Evolutionary conservation across 306 rosid species (phyloP).

Genomic region (Cyclanthera cordifolia): DNA sequence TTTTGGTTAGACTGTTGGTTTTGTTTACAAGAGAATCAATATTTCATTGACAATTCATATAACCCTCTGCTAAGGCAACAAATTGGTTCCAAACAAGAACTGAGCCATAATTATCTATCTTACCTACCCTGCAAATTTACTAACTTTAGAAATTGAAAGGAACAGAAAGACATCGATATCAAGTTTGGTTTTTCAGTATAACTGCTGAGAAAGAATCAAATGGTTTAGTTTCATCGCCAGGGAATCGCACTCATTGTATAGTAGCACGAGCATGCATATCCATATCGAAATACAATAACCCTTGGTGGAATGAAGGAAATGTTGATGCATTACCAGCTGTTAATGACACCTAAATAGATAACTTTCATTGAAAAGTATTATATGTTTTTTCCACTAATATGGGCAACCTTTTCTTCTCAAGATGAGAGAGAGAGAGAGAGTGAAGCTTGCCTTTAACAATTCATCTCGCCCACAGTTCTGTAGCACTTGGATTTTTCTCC

Average conservation of each 20-base stretch:
- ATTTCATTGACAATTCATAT: neutral
- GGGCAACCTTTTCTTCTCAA: neutral
- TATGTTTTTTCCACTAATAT: neutral
- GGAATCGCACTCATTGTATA: neutral
- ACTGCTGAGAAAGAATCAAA: neutral
- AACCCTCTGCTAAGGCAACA: neutral
- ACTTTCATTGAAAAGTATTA: neutral
- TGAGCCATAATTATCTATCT: neutral
- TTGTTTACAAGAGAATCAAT: neutral
- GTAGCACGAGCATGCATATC: neutral
- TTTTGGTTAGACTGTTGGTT: neutral
- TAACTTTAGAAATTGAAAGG: neutral
- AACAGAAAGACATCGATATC: neutral
- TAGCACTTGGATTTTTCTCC: conserved; percentile 74
- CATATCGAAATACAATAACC: neutral
- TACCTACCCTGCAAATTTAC: neutral
- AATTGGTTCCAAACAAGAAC: neutral
- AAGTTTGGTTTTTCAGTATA: neutral
- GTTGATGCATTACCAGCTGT: neutral
- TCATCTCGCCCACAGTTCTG: conserved; percentile 87
- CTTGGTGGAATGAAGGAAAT: neutral
- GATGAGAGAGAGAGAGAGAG: neutral
- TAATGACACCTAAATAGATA: neutral
- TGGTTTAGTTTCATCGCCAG: neutral
- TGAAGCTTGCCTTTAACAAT: conserved; percentile 55